phyloP scores from a whole-genome alignment of 805 yeast genomes.

The Wickerhamomyces bovis region DNA sequence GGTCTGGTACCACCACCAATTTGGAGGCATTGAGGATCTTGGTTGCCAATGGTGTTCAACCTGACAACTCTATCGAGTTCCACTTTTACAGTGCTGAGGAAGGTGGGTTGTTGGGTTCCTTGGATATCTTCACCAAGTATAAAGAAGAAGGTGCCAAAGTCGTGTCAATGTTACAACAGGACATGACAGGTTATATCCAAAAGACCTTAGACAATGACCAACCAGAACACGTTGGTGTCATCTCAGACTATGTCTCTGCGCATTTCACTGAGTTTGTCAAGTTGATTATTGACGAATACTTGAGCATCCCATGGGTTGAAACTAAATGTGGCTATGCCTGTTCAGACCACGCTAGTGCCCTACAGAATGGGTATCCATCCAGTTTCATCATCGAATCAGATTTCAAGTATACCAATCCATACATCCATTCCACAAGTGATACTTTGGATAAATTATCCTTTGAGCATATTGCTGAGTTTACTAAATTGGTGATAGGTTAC shows the following conservation, averaged over 20 bases:
- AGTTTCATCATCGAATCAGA: constrained; percentile 78
- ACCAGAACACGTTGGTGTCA: constrained; percentile 67
- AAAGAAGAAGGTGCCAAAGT: constrained; percentile 42
- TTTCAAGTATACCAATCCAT: constrained; percentile 56
- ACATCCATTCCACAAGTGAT: constrained; percentile 72
- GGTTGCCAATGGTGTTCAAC: constrained; percentile 37
- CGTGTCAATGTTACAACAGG: constrained; percentile 86
- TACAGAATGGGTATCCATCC: constrained; percentile 77
- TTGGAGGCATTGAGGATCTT: constrained; percentile 70
- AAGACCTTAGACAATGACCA: constrained; percentile 33
- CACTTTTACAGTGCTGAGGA: constrained; percentile 97
- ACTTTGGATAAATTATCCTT: constrained; percentile 76
- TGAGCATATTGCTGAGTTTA: constrained; percentile 75
- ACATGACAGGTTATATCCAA: constrained; percentile 46
- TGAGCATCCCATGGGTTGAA: constrained; percentile 63
- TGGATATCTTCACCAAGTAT: constrained; percentile 63
- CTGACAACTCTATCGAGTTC: constrained; percentile 76
- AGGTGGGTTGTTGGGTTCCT: constrained; percentile 83
- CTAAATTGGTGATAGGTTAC: constrained; percentile 68
- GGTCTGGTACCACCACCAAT: constrained; percentile 77
- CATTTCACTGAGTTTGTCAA: constrained; percentile 36
- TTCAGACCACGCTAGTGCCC: constrained; percentile 87
- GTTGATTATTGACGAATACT: constrained; percentile 53
- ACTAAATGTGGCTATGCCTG: constrained; percentile 89
- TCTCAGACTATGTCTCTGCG: constrained; percentile 28